Base-by-base conservation (phyloP, 352 stramenopile species). In the Pythium monospermum region DNA sequence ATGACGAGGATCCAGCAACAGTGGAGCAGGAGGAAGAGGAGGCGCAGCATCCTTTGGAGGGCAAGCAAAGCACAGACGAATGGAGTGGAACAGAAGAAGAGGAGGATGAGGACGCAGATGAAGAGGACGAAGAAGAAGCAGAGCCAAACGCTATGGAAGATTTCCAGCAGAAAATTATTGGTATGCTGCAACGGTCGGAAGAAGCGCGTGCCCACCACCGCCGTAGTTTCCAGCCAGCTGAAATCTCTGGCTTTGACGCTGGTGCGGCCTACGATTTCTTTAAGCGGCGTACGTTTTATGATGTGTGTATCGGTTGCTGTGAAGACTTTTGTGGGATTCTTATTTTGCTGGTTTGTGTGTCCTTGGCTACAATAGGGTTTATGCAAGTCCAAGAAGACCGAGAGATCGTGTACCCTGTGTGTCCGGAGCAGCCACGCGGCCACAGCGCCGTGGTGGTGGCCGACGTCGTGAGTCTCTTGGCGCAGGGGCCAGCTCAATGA, bases 261-360 rank as follows among this genome's bases (percentile, higher is more conserved):
- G 60, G 57, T 31, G 58, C 55, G 16, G 69, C 66, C 42, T 85
- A 85, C 52, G 69, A 83, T 55, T 85, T 87, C 52, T 73, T 88
- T 68, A 88, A 88, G 41, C 66, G 49, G 46, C 76, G 73, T 85
- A 79, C 39, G 76, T 83, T 27, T 15, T 27, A 33, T 43, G 32
- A 40, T 23, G 13, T 42, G 3, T 42, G 6, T n/a, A n/a, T n/a
- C n/a, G n/a, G n/a, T n/a, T n/a, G 21, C 21, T 19, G 5, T 42
- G 31, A 38, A 11, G 22, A 21, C 23, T 28, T 31, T 28, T 13
- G 12, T 3, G 4, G 48, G 1, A 49, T n/a, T 4, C 19, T 41
- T 41, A 32, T 22, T 28, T 35, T 53, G 25, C 30, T 42, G 3
- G 25, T n/a, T 8, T n/a, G 28, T 38, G n/a, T 33, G n/a, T 13